These are phyloP conservation scores for Candida sanyaensis DNA, from an alignment of 1,139 yeast species.

Conservation along the genomic window DNA sequence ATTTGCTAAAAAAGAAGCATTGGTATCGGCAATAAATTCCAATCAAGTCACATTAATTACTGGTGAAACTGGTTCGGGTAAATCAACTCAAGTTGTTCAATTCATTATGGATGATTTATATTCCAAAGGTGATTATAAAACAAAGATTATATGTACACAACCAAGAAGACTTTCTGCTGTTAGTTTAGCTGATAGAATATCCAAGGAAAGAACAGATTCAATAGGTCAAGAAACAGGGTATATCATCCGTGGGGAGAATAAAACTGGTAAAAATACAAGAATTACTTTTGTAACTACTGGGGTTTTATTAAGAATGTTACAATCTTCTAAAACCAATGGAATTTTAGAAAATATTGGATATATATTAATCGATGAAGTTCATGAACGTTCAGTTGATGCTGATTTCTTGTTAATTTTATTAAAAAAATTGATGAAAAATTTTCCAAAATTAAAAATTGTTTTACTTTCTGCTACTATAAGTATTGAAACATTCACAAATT, in stretches of 20 bases:
- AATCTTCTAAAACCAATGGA: slow-evolving; percentile 34
- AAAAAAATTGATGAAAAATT: slow-evolving; percentile 52
- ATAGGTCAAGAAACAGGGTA: slow-evolving; percentile 88
- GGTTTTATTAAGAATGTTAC: slow-evolving; percentile 83
- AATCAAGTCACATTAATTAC: slow-evolving; percentile 78
- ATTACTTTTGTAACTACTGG: slow-evolving; percentile 91
- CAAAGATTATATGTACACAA: slow-evolving; percentile 84
- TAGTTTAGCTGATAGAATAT: slow-evolving; percentile 90
- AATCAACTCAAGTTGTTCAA: slow-evolving; percentile 91
- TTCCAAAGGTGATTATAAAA: slow-evolving; percentile 42
- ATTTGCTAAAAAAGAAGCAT: slow-evolving; percentile 63
- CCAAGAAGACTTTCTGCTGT: slow-evolving; percentile 96
- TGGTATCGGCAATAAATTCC: slow-evolving; percentile 55
- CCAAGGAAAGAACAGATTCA: slow-evolving; percentile 70
- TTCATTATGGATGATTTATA: slow-evolving; percentile 72
- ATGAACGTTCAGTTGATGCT: slow-evolving; percentile 89
- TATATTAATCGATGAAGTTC: slow-evolving; percentile 91
- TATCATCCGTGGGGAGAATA: slow-evolving; percentile 86
- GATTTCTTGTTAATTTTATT: slow-evolving; percentile 81
- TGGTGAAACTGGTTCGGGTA: slow-evolving; percentile 98
- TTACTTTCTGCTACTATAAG: slow-evolving; percentile 96
- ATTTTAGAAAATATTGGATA: slow-evolving; percentile 60
- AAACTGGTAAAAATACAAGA: slow-evolving; percentile 60
- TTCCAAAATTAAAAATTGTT: slow-evolving; percentile 63
- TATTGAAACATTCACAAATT: slow-evolving; percentile 62